Conservation (phyloP, 768 basidiomycete genomes). For the Exidia glandulosa region DNA sequence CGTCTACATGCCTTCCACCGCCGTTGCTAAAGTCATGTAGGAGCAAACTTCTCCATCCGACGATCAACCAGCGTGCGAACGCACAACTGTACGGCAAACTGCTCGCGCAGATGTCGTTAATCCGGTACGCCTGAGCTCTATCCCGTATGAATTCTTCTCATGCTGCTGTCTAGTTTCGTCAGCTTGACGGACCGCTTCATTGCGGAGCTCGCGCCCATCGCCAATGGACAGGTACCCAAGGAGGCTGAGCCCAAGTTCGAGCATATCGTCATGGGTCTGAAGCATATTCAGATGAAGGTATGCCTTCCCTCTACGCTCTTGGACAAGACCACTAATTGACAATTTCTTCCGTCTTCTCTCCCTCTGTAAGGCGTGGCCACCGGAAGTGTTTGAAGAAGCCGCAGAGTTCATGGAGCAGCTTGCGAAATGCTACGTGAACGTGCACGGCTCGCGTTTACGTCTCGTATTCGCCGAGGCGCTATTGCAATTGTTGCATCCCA, state of each 20-base stretch:
- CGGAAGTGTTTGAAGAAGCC: slow-evolving; percentile 85
- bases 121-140: slow-evolving; percentile 42
- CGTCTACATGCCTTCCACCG: not conserved
- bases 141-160: not conserved
- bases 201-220: slow-evolving; percentile 62
- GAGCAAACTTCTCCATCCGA: slow-evolving; percentile 46
- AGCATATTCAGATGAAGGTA: slow-evolving; percentile 75
- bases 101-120: slow-evolving; percentile 71
- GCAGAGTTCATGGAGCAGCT: slow-evolving; percentile 82
- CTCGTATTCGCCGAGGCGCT: slow-evolving; percentile 77
- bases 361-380: slow-evolving; percentile 75
- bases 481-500: slow-evolving; percentile 67
- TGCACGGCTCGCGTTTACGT: slow-evolving; percentile 77
- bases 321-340: not conserved
- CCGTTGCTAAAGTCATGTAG: slow-evolving; percentile 1
- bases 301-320: slow-evolving; percentile 3
- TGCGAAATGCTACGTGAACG: slow-evolving; percentile 71
- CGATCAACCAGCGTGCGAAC: slow-evolving; percentile 69
- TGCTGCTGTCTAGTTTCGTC: slow-evolving; percentile 46
- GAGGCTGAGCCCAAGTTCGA: slow-evolving; percentile 77
- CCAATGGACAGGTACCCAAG: slow-evolving; percentile 64
- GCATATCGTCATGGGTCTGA: slow-evolving; percentile 70
- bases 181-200: slow-evolving; percentile 91
- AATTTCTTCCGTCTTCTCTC: not conserved
- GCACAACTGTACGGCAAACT: slow-evolving; percentile 74